Conservation (phyloP, 768 basidiomycete species). For the Amanita thiersii region DNA sequence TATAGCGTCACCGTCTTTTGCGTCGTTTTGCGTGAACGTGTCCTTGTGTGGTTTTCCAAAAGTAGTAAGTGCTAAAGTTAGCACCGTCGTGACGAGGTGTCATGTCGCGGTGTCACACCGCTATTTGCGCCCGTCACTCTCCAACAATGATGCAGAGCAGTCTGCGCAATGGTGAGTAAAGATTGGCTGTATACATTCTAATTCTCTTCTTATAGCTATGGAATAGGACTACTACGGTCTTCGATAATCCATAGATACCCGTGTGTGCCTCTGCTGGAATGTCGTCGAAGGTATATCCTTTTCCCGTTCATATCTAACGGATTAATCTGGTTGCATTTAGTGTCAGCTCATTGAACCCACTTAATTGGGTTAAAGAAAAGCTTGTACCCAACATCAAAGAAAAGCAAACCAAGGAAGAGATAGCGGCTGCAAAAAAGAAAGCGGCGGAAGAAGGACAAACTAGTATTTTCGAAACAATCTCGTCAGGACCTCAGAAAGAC, state of each 20-base stretch:
- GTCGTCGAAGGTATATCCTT: slow-evolving; percentile 35
- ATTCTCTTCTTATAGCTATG: no score
- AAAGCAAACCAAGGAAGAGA: slow-evolving; percentile 35
- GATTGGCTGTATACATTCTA: slow-evolving; percentile 3
- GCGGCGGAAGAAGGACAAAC: slow-evolving; percentile 35
- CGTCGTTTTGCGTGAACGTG: neutral
- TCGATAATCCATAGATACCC: neutral
- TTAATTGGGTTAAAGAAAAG: slow-evolving; percentile 58
- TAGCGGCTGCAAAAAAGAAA: slow-evolving; percentile 35
- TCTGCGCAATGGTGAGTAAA: slow-evolving; percentile 16
- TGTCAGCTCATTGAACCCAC: slow-evolving; percentile 46
- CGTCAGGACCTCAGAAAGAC: slow-evolving; percentile 17
- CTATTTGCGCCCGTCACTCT: neutral
- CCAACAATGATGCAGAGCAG: slow-evolving; percentile 20
- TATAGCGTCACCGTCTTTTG: neutral
- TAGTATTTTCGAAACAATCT: slow-evolving; percentile 41
- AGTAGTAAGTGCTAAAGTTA: neutral
- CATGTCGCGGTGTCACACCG: no score
- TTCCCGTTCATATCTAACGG: neutral
- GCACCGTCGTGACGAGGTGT: neutral
- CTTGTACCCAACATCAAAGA: slow-evolving; percentile 41
- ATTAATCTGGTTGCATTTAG: slow-evolving; percentile 14
- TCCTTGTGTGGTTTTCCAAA: slow-evolving; percentile 6
- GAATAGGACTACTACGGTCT: neutral
- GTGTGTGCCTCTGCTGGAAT: slow-evolving; percentile 21